Base-by-base conservation (phyloP, 768 basidiomycete genomes). In the Dictyophora rubrovolvata region DNA sequence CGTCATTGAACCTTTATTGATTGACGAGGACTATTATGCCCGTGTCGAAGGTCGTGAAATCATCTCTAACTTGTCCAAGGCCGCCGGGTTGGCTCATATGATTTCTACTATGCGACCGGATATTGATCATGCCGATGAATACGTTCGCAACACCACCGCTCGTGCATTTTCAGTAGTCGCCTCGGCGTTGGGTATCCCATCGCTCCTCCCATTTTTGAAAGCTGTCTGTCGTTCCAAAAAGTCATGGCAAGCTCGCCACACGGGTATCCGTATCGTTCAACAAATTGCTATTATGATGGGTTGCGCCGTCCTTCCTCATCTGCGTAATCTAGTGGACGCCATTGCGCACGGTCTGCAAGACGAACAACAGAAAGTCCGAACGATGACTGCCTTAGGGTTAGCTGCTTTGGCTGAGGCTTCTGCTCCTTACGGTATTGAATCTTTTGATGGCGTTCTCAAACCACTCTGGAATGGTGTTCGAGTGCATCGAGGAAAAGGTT, bases 251-350 rank as follows among this genome's bases (percentile, higher is more conserved):
- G 96, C 96, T 9, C 85, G 95, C 61, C 96, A 98, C 71, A 99
- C 96, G 4, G 96, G 96, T 73, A 98, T 99, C 67, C 93, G 96
- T 66, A 98, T 99, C 63, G 93, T 99, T 11, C 96, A 99, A 73
- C 96, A 98, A 71, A 98, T 99, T 54, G 95, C 96, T 18, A 95
- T 97, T 68, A 97, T 98, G 94, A 98, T 98, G 94, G 95, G 95
- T 17, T 98, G 96, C 65, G 95, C 95, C 17, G 93, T 98, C 21
- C 81, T 99, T 1, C 96, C 96, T 16, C 96, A 98, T 72, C 78
- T 99, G 46, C 87, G 94, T 53, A 98, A 97, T 67, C 78, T 99
- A 48, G 96, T 99, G 22, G 91, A 94, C 62, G 93, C 95, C 63
- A 93, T 99, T 54, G 92, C 94, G 1, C 89, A 91, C 68, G 93